These are phyloP conservation scores for Alternaria dauci DNA, from an alignment of 2,329 filamentous ascomycete genomes.

Conservation along the genomic window DNA sequence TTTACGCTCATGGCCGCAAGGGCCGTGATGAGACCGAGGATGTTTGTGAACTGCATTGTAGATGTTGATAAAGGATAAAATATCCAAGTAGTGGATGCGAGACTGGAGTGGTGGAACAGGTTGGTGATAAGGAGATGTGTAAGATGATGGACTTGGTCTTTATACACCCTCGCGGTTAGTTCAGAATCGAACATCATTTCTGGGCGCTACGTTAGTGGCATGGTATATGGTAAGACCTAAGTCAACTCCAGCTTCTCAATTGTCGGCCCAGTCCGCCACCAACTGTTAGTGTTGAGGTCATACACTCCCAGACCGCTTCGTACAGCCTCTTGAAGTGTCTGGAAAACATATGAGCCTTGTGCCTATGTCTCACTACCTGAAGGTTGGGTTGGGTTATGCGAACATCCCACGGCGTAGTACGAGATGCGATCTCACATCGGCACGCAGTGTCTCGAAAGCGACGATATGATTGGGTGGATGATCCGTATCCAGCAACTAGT, in stretches of 20 bases:
- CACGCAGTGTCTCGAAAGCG: background rate
- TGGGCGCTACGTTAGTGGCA: background rate
- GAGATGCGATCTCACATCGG: background rate
- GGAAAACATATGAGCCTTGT: fast-evolving
- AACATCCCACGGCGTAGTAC: background rate
- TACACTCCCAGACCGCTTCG: background rate
- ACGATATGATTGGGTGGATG: background rate
- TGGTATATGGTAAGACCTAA: background rate
- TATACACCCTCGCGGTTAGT: background rate
- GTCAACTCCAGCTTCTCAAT: background rate
- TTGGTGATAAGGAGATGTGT: background rate
- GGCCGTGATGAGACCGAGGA: conserved; percentile 5
- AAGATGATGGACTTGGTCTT: background rate
- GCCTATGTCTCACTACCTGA: background rate
- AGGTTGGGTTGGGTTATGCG: background rate
- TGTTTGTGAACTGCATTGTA: conserved; percentile 11
- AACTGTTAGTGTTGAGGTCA: background rate
- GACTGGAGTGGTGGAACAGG: background rate
- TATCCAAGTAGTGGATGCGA: too few relatives aligned
- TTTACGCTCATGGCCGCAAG: conserved; percentile 1
- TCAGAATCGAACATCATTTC: background rate
- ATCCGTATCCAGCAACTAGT: background rate
- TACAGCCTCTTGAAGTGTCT: background rate
- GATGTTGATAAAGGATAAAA: background rate
- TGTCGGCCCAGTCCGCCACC: conserved; percentile 2